Percentiles rank a stretch among this genome's conserved stretches.
These are phyloP conservation scores for Coemansia sp. DNA, from an alignment of 192 early-diverging fungal species.

Conservation along the genomic window DNA sequence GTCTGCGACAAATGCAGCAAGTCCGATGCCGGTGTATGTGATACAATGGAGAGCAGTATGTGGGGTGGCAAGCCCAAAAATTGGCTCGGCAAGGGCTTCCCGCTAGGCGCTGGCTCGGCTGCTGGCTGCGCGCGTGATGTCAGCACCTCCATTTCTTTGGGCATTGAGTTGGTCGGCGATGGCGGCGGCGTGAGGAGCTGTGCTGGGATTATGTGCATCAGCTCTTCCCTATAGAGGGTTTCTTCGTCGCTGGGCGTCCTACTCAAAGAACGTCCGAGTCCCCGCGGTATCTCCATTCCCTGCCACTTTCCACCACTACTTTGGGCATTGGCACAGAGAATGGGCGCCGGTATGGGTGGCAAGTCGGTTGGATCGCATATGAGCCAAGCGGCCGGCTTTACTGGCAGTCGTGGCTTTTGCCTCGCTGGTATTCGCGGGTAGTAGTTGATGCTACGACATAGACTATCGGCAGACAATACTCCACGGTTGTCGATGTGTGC, in stretches of 20 bases:
- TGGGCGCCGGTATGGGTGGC: constrained; percentile 8
- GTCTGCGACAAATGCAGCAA: constrained; percentile 34
- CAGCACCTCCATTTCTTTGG: neutral
- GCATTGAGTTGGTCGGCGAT: constrained; percentile 16
- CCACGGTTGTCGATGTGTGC: constrained; percentile 24
- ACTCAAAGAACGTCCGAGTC: neutral
- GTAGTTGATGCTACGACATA: neutral
- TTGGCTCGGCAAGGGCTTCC: neutral
- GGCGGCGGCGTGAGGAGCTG: constrained; percentile 46
- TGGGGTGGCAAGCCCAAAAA: constrained; percentile 34
- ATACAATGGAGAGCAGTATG: constrained; percentile 32
- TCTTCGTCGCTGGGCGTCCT: neutral
- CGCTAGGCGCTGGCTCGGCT: neutral
- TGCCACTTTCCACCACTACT: neutral
- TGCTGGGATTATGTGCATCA: constrained; percentile 12
- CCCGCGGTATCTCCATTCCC: neutral
- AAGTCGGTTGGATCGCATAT: constrained; percentile 51
- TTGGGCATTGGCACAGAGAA: neutral
- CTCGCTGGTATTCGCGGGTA: neutral
- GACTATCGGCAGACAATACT: constrained; percentile 6
- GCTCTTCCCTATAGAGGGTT: constrained; percentile 1
- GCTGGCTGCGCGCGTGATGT: neutral
- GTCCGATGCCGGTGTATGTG: constrained; percentile 15
- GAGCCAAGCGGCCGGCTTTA: constrained; percentile 8
- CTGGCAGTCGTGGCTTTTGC: neutral